Base-by-base conservation (phyloP, 73 alveolate genomes). In the Paramecium sonneborni region DNA sequence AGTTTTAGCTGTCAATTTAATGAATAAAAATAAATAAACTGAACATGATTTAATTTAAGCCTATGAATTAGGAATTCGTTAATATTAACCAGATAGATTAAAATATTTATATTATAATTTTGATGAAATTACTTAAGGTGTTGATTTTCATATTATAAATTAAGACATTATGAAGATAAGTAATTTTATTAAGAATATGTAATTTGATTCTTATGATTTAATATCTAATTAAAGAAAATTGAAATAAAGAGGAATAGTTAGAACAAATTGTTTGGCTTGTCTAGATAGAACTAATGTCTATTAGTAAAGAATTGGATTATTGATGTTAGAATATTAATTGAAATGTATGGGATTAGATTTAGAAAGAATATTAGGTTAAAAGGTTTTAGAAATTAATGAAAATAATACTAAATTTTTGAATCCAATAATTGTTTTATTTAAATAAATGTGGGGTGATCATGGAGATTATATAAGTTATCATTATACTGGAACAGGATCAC, bases 261-360 rank as follows among this genome's bases (percentile, higher is more conserved):
- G 99, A 93, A 95, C 99, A 28, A 98, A 98, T 92, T 98, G 99
- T 85, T 96, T 98, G 14, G 99, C 96, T 88, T 97, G 99, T 21
- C 96, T 98, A 24, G 99, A 98, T 92, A 92, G 99, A 92, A 96
- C 99, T 5, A 98, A 98, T 89, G 98, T 95, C 10, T 98, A 95
- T 34, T 96, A 98, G 90, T 88, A 86, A 55, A 91, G 94, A 48
- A 89, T 96, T 55, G 98, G 98, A 10, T 85, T 95, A 70, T 69
- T 95, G 26, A 30, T 18, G 57, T 44, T 44, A 44, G 57, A 44
- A 44, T 44, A 44, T 82, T 35, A 94, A 92, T 28, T 92, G 79
- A 70, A 88, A 92, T 70, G 95, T 86, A 72, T 85, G 93, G 85
- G 57, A 44, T 44, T 44, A 1, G 57, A 44, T 44, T 76, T 85